Evolutionary conservation across 1,139 yeast genomes (phyloP), one percentile per base, ranked within the genome.

Genomic region (Candida pseudoviswanathii): DNA sequence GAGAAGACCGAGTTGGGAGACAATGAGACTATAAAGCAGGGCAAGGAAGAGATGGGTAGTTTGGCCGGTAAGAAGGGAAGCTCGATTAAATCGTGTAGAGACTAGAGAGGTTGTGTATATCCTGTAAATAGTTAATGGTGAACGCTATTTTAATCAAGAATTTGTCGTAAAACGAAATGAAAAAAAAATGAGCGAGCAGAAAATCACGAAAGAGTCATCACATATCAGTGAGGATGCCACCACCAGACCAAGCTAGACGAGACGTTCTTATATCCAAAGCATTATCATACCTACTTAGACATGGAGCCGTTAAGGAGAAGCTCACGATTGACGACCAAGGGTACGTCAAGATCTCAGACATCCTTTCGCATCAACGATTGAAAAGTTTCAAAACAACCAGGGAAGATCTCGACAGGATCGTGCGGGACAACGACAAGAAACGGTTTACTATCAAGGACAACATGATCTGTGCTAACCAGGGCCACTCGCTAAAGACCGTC

Each of bases 1-100:
- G 72, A 82, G 47, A 82, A 86, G 46, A 89, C 96, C 0, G 98
- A 94, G 66, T 75, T 92, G 47, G 98, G 98, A 10, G 97, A 91
- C 63, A 94, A 94, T 65, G 96, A 76, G 45, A 67, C 73, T 38
- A 76, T 76, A 55, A 75, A 73, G 55, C 71, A 68, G 48, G 57
- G 59, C 33, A 64, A 66, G 48, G 63, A 59, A 47, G 61, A 73
- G 37, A 56, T 76, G 68, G 80, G 80, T 3, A 66, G 76, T 33
- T 70, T 76, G 54, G 72, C 78, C 1, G 78, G 78, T 2, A 68
- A 66, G 45, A 71, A 70, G 33, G 51, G 51, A 29, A 50, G 39
- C 37, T 57, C 71, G 58, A 39, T 53, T 46, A 43, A 51, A 55
- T 30, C 50, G 26, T 43, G 33, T 26, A 41, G 38, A 30, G 39